Evolutionary conservation across 176 grass and related monocot genomes (phyloP), one percentile per base, ranked within the genome.

Genomic region (Oryza coarctata): DNA sequence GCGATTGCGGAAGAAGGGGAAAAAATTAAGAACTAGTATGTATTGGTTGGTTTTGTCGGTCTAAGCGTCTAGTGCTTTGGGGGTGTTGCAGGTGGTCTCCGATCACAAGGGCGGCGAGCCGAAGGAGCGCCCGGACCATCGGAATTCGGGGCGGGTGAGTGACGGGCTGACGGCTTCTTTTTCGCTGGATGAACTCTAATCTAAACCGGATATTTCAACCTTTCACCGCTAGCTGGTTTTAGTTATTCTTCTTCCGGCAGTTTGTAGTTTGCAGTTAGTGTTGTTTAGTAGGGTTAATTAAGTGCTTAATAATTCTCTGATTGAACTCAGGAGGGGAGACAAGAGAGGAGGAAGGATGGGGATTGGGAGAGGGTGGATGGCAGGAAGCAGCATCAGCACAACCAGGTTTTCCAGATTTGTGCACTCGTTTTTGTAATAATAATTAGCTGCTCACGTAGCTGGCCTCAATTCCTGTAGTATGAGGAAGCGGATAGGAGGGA

Each of bases 311-410:
- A 0, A 18, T 40, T 43, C 22, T 43, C 9, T 49, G 0, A 27
- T 17, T 32, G 10, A 41, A 17, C 70, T 70, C 60, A 89, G 77
- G 65, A 65, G 9, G 66, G 63, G 18, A 64, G 60, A 3, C 68
- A 86, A 6, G 84, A 80, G 41, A 71, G 41, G 71, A 71, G 30
- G 62, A 70, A 84, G 6, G 87, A 85, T 4, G 82, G 52, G 6
- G 82, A 71, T 14, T 89, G 82, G 87, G 71, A 80, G 52, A 80
- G 31, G 39, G 39, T 12, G 40, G 55, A 28, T 0, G 71, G 82
- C 78, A 33, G 87, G 87, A 85, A 71, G 65, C 77, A 89, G 64
- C 67, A 77, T 50, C 81, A 85, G 40, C 82, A 80, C 13, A 57
- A 39, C 55, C 40, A 85, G 78, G 87, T 66, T 58, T 40, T 17